phyloP scores from a whole-genome alignment of 1,284 basidiomycete genomes.

The Gymnopus androsaceus region DNA sequence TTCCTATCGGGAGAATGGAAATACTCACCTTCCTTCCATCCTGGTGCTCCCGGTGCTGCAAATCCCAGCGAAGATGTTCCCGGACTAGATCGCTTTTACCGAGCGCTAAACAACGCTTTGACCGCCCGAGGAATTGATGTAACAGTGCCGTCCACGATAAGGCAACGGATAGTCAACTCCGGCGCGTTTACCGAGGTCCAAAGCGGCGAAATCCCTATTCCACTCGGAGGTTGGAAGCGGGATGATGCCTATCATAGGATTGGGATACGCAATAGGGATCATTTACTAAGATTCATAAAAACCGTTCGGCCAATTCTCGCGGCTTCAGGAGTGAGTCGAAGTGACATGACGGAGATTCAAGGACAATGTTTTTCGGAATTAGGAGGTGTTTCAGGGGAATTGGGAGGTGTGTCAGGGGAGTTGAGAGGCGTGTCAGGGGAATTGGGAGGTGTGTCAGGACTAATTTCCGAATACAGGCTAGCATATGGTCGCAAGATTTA shows the following conservation, averaged over 20 bases:
- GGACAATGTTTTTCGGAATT: conserved; percentile 43
- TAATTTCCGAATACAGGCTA: conserved; percentile 43
- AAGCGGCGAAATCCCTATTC: conserved; percentile 37
- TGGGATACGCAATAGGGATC: conserved; percentile 37
- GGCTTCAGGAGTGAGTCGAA: conserved; percentile 33
- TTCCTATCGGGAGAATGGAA: conserved; percentile 67
- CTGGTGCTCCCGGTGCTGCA: conserved; percentile 23
- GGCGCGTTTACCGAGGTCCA: conserved; percentile 42
- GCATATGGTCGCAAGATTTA: conserved; percentile 24
- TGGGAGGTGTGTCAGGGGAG: too few relatives aligned
- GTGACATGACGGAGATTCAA: conserved; percentile 39
- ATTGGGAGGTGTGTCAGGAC: too few relatives aligned
- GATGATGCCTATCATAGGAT: conserved; percentile 33
- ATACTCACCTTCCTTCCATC: conserved; percentile 43
- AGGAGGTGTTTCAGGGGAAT: conserved; percentile 31
- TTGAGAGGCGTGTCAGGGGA: too few relatives aligned
- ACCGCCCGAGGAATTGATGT: conserved; percentile 35
- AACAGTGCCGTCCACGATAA: conserved; percentile 36
- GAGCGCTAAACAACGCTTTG: conserved; percentile 41
- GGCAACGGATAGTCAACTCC: conserved; percentile 31
- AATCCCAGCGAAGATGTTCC: conserved; percentile 40
- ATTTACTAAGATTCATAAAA: conserved; percentile 36
- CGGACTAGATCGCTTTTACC: conserved; percentile 44
- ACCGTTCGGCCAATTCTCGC: conserved; percentile 43
- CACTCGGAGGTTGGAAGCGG: conserved; percentile 50